Conservation (phyloP, 441 rosid species). For the Populus trichocarpa region DNA sequence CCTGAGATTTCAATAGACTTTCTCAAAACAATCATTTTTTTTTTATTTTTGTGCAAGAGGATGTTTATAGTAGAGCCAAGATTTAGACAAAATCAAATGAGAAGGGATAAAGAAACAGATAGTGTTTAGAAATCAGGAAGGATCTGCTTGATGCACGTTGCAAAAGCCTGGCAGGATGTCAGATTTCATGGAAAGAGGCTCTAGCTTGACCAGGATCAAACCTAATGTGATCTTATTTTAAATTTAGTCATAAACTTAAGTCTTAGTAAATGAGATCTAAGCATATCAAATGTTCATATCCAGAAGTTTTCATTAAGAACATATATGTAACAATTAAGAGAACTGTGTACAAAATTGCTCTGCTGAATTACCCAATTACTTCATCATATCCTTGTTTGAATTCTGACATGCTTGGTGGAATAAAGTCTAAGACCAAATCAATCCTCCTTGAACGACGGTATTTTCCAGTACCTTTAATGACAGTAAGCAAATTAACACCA, state of each 20-base stretch:
- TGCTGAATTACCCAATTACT: conserved; percentile 40
- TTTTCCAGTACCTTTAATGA: conserved; percentile 64
- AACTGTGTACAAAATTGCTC: background rate
- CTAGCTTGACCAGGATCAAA: background rate
- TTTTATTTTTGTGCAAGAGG: background rate
- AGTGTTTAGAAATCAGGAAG: background rate
- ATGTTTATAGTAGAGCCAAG: background rate
- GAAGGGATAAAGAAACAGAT: background rate
- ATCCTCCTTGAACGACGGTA: conserved; percentile 57
- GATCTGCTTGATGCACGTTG: background rate
- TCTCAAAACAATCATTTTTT: background rate
- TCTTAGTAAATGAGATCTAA: background rate
- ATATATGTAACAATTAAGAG: background rate
- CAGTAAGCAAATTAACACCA: conserved; percentile 51
- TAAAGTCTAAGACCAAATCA: conserved; percentile 56
- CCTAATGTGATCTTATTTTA: background rate
- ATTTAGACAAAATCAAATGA: background rate
- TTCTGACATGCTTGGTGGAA: conserved; percentile 75
- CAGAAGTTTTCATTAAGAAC: background rate
- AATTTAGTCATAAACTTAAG: background rate
- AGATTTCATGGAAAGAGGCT: background rate
- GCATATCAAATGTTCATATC: background rate
- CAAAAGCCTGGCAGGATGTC: background rate
- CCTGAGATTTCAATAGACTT: background rate
- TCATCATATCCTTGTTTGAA: conserved; percentile 32